These are phyloP conservation scores for Scheffersomyces stipitis DNA, from an alignment of 805 yeast species.

Conservation along the genomic window DNA sequence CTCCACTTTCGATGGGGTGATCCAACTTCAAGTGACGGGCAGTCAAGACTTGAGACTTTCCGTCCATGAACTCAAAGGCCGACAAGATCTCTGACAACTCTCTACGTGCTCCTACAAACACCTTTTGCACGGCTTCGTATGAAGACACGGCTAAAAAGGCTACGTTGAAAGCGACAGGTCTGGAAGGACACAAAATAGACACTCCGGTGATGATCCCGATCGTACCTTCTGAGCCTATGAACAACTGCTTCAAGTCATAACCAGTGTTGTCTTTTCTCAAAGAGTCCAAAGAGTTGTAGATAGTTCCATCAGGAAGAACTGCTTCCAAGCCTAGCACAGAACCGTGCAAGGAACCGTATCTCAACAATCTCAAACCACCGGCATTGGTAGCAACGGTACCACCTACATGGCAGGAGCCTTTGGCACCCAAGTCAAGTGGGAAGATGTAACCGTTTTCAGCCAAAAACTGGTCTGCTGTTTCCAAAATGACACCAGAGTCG, in stretches of 20 bases:
- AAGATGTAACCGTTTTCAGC: slow-evolving; percentile 85
- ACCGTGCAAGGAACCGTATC: slow-evolving; percentile 93
- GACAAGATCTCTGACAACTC: slow-evolving; percentile 84
- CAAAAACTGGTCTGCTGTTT: slow-evolving; percentile 74
- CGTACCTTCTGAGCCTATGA: slow-evolving; percentile 94
- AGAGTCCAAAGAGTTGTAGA: slow-evolving; percentile 76
- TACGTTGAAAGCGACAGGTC: slow-evolving; percentile 83
- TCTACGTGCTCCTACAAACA: slow-evolving; percentile 72
- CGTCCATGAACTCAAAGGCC: slow-evolving; percentile 94
- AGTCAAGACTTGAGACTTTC: slow-evolving; percentile 63
- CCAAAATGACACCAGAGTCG: slow-evolving; percentile 90
- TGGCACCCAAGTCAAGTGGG: slow-evolving; percentile 94
- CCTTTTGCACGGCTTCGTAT: slow-evolving; percentile 80
- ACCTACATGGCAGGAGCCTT: slow-evolving; percentile 95
- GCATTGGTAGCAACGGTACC: slow-evolving; percentile 96
- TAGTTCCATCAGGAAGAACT: slow-evolving; percentile 87
- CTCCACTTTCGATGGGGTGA: slow-evolving; percentile 76
- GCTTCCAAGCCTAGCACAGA: slow-evolving; percentile 88
- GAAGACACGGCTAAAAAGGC: slow-evolving; percentile 82
- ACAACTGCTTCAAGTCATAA: slow-evolving; percentile 86
- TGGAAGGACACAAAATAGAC: slow-evolving; percentile 83
- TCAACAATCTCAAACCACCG: slow-evolving; percentile 83
- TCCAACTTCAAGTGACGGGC: slow-evolving; percentile 54
- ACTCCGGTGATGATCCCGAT: slow-evolving; percentile 89
- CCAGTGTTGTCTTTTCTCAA: slow-evolving; percentile 95